phyloP scores from a whole-genome alignment of 176 grass and related monocot genomes.

The Tillandsia leiboldiana region DNA sequence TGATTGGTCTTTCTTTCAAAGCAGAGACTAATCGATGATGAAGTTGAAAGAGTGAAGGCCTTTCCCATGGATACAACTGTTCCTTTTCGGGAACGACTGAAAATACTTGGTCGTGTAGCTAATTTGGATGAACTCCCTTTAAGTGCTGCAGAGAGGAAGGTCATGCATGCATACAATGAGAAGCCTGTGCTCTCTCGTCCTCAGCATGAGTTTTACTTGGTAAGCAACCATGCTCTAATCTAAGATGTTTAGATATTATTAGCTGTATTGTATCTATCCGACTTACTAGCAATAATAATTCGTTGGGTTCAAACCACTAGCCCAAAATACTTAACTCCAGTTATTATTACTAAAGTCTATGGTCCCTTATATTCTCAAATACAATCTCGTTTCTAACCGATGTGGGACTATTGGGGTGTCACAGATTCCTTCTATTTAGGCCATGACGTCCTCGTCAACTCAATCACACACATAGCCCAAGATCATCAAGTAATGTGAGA shows the following conservation, averaged over 20 bases:
- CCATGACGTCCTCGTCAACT: no score
- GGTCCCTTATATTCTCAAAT: no score
- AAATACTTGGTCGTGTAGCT: constrained; percentile 80
- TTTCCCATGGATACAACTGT: constrained; percentile 69
- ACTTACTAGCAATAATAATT: no score
- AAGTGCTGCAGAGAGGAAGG: constrained; percentile 74
- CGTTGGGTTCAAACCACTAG: no score
- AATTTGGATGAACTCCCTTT: constrained; percentile 96
- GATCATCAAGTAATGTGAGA: no score
- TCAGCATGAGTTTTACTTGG: constrained; percentile 88
- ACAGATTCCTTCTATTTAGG: no score
- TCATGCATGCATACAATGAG: constrained; percentile 96
- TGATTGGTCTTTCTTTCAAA: constrained; percentile 9
- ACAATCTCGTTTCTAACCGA: no score
- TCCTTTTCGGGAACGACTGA: constrained; percentile 81
- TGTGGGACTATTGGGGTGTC: no score
- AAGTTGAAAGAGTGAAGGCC: constrained; percentile 66
- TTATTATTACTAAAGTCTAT: no score
- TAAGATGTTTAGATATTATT: background rate
- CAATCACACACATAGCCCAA: no score
- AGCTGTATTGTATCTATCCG: constrained; percentile 5
- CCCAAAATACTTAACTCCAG: no score
- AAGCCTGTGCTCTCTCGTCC: constrained; percentile 94
- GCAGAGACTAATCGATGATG: constrained; percentile 79
- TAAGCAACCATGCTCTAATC: constrained; percentile 26